phyloP scores from a whole-genome alignment of 495 filamentous ascomycete species.

The Aspergillus egyptiacus region DNA sequence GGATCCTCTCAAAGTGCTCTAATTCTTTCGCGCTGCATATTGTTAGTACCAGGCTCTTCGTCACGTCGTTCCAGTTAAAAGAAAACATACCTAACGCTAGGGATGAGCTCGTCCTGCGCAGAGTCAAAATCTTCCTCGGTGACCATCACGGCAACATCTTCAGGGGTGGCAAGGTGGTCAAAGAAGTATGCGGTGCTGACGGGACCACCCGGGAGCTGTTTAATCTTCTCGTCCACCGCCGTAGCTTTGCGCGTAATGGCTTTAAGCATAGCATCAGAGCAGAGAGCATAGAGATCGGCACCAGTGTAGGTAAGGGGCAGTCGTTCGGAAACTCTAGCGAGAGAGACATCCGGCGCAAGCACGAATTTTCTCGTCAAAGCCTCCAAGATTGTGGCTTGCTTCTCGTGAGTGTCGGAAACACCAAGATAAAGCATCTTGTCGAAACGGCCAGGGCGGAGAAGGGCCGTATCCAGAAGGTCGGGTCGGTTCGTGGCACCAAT shows the following conservation, averaged over 20 bases:
- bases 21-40: conserved; percentile 73
- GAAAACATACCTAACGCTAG: conserved; percentile 65
- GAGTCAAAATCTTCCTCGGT: conserved; percentile 78
- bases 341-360: conserved; percentile 67
- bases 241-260: conserved; percentile 88
- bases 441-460: conserved; percentile 87
- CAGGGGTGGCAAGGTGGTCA: conserved; percentile 76
- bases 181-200: conserved; percentile 90
- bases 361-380: conserved; percentile 92
- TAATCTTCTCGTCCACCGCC: conserved; percentile 79
- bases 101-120: conserved; percentile 80
- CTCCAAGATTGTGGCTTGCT: conserved; percentile 90
- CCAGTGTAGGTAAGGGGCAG: conserved; percentile 96
- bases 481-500: conserved; percentile 96
- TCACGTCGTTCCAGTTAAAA: not conserved
- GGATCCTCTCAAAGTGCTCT: conserved; percentile 81
- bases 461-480: conserved; percentile 84
- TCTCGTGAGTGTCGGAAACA: conserved; percentile 92
- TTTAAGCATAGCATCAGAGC: conserved; percentile 97
- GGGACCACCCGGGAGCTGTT: conserved; percentile 44
- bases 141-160: conserved; percentile 81
- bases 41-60: conserved; percentile 21
- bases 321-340: conserved; percentile 63
- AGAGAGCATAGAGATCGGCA: conserved; percentile 92
- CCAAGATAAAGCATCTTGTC: conserved; percentile 99